These are phyloP conservation scores for Cucumis hystrix DNA, from an alignment of 306 rosid genomes.

Conservation along the genomic window DNA sequence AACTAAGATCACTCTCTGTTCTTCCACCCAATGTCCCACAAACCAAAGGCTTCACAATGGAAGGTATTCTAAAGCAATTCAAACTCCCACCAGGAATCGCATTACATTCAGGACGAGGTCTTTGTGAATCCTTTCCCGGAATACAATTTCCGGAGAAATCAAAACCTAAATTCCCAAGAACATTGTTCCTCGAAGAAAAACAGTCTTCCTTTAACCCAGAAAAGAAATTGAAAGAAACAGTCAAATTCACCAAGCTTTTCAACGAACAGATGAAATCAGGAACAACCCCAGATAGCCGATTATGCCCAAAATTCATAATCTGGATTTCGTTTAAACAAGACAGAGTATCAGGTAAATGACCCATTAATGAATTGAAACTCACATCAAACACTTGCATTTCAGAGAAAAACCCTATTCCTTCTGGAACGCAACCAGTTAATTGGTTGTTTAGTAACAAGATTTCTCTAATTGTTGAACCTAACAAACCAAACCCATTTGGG, in stretches of 20 bases:
- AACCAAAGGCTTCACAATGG: conserved; percentile 44
- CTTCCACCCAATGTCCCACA: conserved; percentile 37
- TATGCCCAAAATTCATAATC: conserved; percentile 71
- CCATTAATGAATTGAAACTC: conserved; percentile 71
- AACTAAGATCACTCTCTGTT: conserved; percentile 10
- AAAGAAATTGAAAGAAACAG: conserved; percentile 84
- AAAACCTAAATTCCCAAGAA: conserved; percentile 57
- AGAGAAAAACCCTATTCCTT: conserved; percentile 77
- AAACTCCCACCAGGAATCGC: conserved; percentile 69
- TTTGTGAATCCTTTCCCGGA: conserved; percentile 73
- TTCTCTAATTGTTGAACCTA: conserved; percentile 57
- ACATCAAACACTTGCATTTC: conserved; percentile 84
- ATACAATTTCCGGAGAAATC: conserved; percentile 81
- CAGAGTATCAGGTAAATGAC: conserved; percentile 79
- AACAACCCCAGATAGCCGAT: conserved; percentile 76
- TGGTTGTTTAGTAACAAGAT: conserved; percentile 74
- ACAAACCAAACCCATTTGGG: conserved; percentile 61
- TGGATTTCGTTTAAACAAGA: conserved; percentile 74
- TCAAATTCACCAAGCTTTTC: conserved; percentile 54
- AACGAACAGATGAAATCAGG: conserved; percentile 70
- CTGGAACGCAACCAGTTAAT: conserved; percentile 82
- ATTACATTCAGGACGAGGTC: conserved; percentile 79
- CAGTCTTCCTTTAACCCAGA: conserved; percentile 90
- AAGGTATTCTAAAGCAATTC: conserved; percentile 73
- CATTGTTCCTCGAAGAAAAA: conserved; percentile 11